Evolutionary conservation across 164 flowering plant species (phyloP), one percentile per base, ranked within the genome.

Genomic region (Hamamelis virginiana): DNA sequence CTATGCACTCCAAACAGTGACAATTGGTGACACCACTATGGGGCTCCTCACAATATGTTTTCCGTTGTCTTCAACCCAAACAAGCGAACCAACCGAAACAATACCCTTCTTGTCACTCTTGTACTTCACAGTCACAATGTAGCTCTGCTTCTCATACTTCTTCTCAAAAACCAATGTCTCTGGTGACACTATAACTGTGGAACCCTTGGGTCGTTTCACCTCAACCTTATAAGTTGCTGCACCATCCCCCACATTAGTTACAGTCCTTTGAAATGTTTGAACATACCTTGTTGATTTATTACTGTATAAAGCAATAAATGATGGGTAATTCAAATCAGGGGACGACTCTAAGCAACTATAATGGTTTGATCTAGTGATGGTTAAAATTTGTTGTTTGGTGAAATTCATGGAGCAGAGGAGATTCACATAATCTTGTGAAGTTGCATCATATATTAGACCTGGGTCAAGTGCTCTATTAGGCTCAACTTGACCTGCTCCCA

Each of bases 301-400:
- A 11, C 26, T 9, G 45, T 74, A 81, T 14, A 80, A 28, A 14
- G 76, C 74, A 14, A 86, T 77, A 62, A 86, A 85, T 0, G 91
- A 84, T 5, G 91, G 91, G 66, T 86, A 85, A 66, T 87, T 88
- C 5, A 88, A 76, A 77, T 85, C 85, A 0, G 77, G 25, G 21
- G 81, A 77, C 1, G 86, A 65, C 46, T 57, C 69, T 8, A 76
- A 69, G 77, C 87, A 84, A 41, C 22, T 69, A 55, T 72, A 68
- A 11, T 8, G 67, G n/a, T 64, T 59, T 6, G 79, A 72, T 65
- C 85, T 74, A 0, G 83, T 76, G 38, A 89, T 78, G 58, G 84
- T 55, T 13, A 26, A 0, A 27, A 87, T 75, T 62, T 90, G 88
- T 10, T 60, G 56, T 61, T 10, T 16, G 46, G 85, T 85, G 76